Evolutionary conservation across 371 early-diverging fungal species (phyloP).

Genomic region (Mucor irregularis): DNA sequence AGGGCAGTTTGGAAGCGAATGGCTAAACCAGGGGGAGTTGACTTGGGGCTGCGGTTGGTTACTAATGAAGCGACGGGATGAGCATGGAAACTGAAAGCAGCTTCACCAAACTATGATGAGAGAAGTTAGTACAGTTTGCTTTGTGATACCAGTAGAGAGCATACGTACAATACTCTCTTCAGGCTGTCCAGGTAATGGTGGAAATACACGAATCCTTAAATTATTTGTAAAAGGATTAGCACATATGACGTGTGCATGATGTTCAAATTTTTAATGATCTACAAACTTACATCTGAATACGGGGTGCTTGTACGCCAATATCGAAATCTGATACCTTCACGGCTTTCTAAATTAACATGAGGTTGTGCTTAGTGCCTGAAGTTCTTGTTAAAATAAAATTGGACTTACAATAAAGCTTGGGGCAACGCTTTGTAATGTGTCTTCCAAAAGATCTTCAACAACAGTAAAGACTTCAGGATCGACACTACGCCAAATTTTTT

Average conservation of each 20-base stretch:
- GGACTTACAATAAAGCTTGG: slow-evolving; percentile 38
- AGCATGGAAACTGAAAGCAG: slow-evolving; percentile 47
- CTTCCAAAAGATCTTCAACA: slow-evolving; percentile 40
- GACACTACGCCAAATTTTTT: slow-evolving; percentile 48
- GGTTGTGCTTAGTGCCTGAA: too few relatives aligned
- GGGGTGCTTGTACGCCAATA: slow-evolving; percentile 49
- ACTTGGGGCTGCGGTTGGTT: slow-evolving; percentile 19
- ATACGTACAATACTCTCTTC: slow-evolving; percentile 45
- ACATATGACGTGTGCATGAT: slow-evolving; percentile 1
- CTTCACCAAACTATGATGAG: slow-evolving; percentile 42
- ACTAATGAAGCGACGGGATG: slow-evolving; percentile 38
- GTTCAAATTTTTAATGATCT: neutral
- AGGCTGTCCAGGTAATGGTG: slow-evolving; percentile 46
- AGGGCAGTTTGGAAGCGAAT: slow-evolving; percentile 34
- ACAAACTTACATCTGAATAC: slow-evolving; percentile 39
- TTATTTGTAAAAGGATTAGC: neutral
- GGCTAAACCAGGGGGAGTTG: slow-evolving; percentile 38
- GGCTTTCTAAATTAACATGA: slow-evolving; percentile 23
- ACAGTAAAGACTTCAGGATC: slow-evolving; percentile 36
- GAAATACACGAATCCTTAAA: slow-evolving; percentile 43
- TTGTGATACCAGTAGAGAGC: neutral
- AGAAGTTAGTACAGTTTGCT: neutral
- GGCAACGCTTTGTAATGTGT: slow-evolving; percentile 29
- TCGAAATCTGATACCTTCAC: slow-evolving; percentile 44
- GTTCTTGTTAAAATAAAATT: too few relatives aligned